Conservation (phyloP, 345 rosid species). For the Eutrema japonicum region DNA sequence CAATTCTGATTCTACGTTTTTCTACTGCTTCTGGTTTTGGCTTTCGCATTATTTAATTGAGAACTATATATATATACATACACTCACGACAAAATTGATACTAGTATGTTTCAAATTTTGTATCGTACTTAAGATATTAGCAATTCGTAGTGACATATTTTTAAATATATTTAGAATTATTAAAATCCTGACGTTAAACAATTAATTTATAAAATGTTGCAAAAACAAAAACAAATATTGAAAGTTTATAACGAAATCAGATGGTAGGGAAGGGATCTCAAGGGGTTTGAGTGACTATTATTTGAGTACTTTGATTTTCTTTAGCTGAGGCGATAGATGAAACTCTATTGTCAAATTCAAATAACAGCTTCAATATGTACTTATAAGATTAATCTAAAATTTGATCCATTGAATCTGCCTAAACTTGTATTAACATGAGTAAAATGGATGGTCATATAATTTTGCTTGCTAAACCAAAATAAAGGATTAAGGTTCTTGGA, state of each 20-base stretch:
- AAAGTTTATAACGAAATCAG: not conserved
- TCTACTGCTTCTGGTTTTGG: not conserved
- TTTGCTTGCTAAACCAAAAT: slow-evolving; percentile 21
- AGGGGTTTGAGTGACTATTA: slow-evolving; percentile 7
- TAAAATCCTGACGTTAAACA: too few relatives aligned
- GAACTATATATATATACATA: not conserved
- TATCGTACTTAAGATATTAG: not conserved
- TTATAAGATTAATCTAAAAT: slow-evolving; percentile 24
- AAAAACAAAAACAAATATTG: not conserved
- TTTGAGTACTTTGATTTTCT: slow-evolving; percentile 16
- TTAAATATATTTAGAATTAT: too few relatives aligned
- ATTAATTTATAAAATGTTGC: too few relatives aligned
- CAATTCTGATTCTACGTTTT: not conserved
- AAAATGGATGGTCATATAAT: slow-evolving; percentile 34
- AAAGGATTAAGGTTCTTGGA: slow-evolving; percentile 39
- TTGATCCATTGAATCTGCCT: slow-evolving; percentile 36
- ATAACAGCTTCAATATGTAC: slow-evolving; percentile 23
- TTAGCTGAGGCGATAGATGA: not conserved
- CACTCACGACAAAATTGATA: not conserved
- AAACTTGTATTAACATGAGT: slow-evolving; percentile 15
- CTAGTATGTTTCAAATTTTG: not conserved
- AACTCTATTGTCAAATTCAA: slow-evolving; percentile 20
- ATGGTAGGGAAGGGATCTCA: slow-evolving; percentile 9
- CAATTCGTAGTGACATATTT: not conserved
- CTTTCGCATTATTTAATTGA: not conserved